These are phyloP conservation scores for Schwanniomyces polymorphus DNA, from an alignment of 805 yeast genomes.

Conservation along the genomic window DNA sequence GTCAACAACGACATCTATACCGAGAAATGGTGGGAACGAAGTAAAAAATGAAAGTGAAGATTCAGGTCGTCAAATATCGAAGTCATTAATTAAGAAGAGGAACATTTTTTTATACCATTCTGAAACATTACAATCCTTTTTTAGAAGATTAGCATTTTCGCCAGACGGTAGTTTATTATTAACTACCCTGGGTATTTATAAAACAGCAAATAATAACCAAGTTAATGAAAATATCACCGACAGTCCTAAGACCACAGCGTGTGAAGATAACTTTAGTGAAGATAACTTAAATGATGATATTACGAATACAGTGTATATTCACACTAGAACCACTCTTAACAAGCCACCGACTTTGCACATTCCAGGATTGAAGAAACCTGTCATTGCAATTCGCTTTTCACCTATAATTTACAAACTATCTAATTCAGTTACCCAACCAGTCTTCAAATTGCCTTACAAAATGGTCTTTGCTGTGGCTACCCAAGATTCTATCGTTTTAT, in stretches of 20 bases:
- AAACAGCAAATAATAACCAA: slow-evolving; percentile 4
- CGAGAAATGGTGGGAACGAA: not conserved
- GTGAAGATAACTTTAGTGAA: not conserved
- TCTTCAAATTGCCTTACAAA: slow-evolving; percentile 67
- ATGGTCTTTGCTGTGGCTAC: slow-evolving; percentile 93
- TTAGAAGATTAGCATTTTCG: slow-evolving; percentile 80
- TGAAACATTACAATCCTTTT: slow-evolving; percentile 87
- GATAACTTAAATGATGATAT: slow-evolving; percentile 29
- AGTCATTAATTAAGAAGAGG: slow-evolving; percentile 20
- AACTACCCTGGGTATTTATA: slow-evolving; percentile 70
- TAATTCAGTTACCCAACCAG: slow-evolving; percentile 14
- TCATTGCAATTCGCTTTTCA: slow-evolving; percentile 77
- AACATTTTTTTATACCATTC: slow-evolving; percentile 59
- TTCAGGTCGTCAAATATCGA: not conserved
- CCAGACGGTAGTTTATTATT: slow-evolving; percentile 85
- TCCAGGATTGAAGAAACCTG: slow-evolving; percentile 81
- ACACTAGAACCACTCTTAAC: slow-evolving; percentile 66
- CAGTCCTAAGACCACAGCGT: not conserved
- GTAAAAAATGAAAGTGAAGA: not conserved
- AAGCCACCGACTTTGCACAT: slow-evolving; percentile 74
- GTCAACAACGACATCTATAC: no score
- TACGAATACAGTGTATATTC: slow-evolving; percentile 75
- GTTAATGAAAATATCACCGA: not conserved
- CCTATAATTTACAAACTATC: slow-evolving; percentile 57
- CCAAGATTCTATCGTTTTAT: slow-evolving; percentile 76